Conservation (phyloP, 805 yeast genomes). For the Cyberlindnera maritima region DNA sequence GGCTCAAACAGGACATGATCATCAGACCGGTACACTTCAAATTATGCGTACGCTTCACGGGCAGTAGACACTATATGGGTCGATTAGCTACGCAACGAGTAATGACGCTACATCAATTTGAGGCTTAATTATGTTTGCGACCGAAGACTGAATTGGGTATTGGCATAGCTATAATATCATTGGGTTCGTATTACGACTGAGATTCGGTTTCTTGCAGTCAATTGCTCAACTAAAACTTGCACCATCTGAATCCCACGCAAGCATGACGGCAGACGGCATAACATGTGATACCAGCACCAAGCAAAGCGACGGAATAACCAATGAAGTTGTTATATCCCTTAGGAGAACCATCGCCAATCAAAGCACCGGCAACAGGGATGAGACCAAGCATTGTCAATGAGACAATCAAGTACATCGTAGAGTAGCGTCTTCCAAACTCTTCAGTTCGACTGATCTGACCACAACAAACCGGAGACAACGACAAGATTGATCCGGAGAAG, state of each 20-base stretch:
- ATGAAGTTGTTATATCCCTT: conserved; percentile 15
- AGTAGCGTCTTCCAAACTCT: conserved; percentile 51
- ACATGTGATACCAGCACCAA: conserved; percentile 17
- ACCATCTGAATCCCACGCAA: conserved; percentile 16
- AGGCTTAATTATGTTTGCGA: no score
- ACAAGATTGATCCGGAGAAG: conserved; percentile 51
- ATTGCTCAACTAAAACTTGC: conserved; percentile 12
- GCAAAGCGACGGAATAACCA: conserved; percentile 16
- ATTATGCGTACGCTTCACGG: no score
- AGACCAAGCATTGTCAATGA: conserved; percentile 49
- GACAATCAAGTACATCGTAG: conserved; percentile 56
- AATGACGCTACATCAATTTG: no score
- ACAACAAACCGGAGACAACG: conserved; percentile 56
- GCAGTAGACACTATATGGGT: no score
- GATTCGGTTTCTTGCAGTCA: no score
- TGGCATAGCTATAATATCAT: no score
- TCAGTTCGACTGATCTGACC: conserved; percentile 55
- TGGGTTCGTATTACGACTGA: no score
- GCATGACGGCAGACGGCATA: conserved; percentile 17
- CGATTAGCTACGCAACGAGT: no score
- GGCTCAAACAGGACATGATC: no score
- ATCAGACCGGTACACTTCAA: no score
- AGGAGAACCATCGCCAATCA: conserved; percentile 34
- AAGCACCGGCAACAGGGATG: conserved; percentile 50
- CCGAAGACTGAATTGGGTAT: no score